These are phyloP conservation scores for Durio zibethinus DNA, from an alignment of 345 rosid genomes.

Conservation along the genomic window DNA sequence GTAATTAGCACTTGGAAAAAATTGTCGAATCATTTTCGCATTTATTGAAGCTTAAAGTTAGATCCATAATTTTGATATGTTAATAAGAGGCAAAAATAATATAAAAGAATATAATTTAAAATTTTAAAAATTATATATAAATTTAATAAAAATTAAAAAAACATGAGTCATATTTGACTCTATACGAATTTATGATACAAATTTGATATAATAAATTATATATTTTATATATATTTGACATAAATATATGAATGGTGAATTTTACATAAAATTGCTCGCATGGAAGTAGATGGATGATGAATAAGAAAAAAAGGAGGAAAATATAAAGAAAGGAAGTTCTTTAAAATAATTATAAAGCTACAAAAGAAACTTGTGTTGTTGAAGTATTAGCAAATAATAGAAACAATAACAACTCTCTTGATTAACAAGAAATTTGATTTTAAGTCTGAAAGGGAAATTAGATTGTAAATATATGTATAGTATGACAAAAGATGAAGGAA, in stretches of 20 bases:
- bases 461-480: not conserved
- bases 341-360: not conserved
- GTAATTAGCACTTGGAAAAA: not conserved
- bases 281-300: not conserved
- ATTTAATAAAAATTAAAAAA: too few relatives aligned
- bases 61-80: too few relatives aligned
- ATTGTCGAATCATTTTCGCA: not conserved
- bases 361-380: not conserved
- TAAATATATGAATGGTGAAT: too few relatives aligned
- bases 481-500: too few relatives aligned
- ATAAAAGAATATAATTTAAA: too few relatives aligned
- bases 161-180: too few relatives aligned
- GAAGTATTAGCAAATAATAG: not conserved
- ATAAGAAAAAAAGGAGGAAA: not conserved
- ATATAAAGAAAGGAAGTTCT: not conserved
- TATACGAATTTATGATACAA: too few relatives aligned
- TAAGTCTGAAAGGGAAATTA: not conserved
- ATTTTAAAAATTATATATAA: too few relatives aligned
- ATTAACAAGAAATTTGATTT: not conserved
- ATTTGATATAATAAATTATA: too few relatives aligned
- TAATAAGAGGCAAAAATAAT: too few relatives aligned
- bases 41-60: not conserved
- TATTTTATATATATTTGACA: too few relatives aligned
- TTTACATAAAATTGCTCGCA: too few relatives aligned
- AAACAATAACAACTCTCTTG: not conserved